Evolutionary conservation across 1,284 basidiomycete species (phyloP).

Genomic region (Flammula alnicola): DNA sequence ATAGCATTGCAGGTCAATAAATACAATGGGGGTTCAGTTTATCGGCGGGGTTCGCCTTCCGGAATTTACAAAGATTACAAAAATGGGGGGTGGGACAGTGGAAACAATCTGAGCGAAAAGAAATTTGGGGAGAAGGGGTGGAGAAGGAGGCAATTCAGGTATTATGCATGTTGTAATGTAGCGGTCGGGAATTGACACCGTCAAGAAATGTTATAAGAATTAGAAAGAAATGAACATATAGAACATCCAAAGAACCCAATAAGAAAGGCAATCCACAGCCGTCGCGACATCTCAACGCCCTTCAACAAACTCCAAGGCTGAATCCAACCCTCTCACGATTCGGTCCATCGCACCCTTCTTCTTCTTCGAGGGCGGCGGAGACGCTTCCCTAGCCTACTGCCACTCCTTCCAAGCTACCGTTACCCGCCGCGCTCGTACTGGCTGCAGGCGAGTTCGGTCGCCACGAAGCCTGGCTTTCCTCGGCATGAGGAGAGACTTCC

Average conservation of each 20-base stretch:
- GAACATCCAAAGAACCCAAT: background rate
- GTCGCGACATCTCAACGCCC: conserved; percentile 1
- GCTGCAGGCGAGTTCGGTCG: background rate
- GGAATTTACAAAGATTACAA: background rate
- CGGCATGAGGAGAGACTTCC: conserved; percentile 2
- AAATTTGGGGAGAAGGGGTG: no score
- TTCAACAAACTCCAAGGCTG: conserved; percentile 20
- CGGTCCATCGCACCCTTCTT: conserved; percentile 17
- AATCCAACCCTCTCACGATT: conserved; percentile 20
- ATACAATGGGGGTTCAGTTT: conserved; percentile 5
- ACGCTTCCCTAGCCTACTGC: background rate
- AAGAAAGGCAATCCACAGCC: background rate
- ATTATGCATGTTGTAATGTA: no score
- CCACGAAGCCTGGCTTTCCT: conserved; percentile 1
- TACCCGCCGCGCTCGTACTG: background rate
- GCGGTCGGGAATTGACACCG: no score
- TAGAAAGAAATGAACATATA: background rate
- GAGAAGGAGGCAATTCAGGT: no score
- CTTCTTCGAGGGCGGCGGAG: conserved; percentile 4
- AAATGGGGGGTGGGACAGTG: background rate
- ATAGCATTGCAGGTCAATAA: no score
- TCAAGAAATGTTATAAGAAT: no score
- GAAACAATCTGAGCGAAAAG: background rate
- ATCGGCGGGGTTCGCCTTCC: background rate
- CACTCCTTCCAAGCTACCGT: background rate